Conservation (phyloP, 2,329 filamentous ascomycete species). For the Paraconiothyrium brasiliense region DNA sequence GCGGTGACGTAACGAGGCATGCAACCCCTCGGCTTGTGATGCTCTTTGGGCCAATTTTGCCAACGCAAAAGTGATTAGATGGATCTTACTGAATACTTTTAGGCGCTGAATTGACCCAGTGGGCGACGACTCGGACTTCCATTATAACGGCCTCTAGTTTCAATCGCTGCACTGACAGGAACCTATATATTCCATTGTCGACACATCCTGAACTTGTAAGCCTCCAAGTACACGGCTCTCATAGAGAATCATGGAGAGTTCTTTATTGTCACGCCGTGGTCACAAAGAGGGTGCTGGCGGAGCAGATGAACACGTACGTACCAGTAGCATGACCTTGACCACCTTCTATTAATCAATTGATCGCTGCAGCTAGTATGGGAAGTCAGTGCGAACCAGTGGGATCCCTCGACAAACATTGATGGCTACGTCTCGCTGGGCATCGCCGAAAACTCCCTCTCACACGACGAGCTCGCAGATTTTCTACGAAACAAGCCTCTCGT, state of each 20-base stretch:
- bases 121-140: background rate
- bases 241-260: background rate
- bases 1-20: constrained; percentile 4
- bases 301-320: constrained; percentile 5
- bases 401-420: constrained; percentile 52
- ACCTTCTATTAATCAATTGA: background rate
- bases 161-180: no score
- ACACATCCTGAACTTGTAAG: background rate
- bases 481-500: constrained; percentile 51
- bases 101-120: background rate
- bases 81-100: background rate
- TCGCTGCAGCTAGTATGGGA: constrained; percentile 31
- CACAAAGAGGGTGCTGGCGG: background rate
- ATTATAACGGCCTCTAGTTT: no score
- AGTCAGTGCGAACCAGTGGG: constrained; percentile 57
- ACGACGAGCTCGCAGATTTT: constrained; percentile 55
- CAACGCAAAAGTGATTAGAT: background rate
- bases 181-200: no score
- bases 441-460: constrained; percentile 65
- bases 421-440: constrained; percentile 63
- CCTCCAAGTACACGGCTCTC: background rate
- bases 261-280: background rate
- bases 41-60: no score
- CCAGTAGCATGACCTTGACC: background rate
- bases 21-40: background rate